Evolutionary conservation across 495 filamentous ascomycete genomes (phyloP), one percentile per base, ranked within the genome.

Genomic region (Hyaloscypha hepaticicola): DNA sequence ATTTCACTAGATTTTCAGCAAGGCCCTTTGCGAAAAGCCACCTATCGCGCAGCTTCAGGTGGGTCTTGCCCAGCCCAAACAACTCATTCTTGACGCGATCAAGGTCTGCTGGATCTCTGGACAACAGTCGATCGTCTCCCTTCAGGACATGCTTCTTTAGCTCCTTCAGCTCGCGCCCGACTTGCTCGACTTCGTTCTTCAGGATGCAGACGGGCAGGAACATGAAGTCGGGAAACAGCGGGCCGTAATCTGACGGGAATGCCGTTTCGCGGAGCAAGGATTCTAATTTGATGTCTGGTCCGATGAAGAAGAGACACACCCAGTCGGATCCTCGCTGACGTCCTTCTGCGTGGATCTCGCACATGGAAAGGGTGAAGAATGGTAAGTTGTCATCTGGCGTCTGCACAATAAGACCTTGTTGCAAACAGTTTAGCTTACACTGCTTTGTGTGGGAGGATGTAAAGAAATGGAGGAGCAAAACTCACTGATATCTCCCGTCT

Each of bases 131-230:
- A 21, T 51, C 24, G 19, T 51, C 49, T 25, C 24, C n/a, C n/a
- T 51, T 25, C 24, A 51, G 24, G 49, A 51, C 49, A n/a, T 5
- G 49, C 24, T 51, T n/a, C 49, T 21, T 51, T 25, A 25, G 24
- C n/a, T n/a, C 24, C 49, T 21, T 51, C 19, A 51, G n/a, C 24
- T 51, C 24, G 24, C 24, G n/a, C 49, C 49, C 24, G 19, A 51
- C 49, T 51, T 51, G 49, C 49, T 51, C 49, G n/a, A 51, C 24
- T 25, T 51, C n/a, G n/a, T 25, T 21, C 49, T 51, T 51, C n/a
- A 51, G 49, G 49, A 51, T 51, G 49, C 49, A n/a, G n/a, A 51
- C 49, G 19, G 49, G 49, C 49, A 51, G 49, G 49, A 51, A 51
- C 49, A 51, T 51, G 19, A 21, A 51, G 24, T 51, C 49, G 5